Percentiles rank a stretch among this genome's conserved stretches.
Conservation (phyloP, 768 basidiomycete species). For the Tricholoma saponaceum region DNA sequence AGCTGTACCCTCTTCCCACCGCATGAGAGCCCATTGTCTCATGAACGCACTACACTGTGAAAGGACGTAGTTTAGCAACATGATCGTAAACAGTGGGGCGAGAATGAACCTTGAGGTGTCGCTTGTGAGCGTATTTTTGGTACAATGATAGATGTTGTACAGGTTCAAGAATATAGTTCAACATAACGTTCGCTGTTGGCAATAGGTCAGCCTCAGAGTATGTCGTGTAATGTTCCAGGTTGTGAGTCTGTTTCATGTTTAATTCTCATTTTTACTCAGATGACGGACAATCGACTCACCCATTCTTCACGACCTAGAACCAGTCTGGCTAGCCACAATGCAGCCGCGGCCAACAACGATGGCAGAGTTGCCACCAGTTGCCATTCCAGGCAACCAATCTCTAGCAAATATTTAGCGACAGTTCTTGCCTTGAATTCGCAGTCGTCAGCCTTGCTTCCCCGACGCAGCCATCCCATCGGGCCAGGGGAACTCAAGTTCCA, state of each 20-base stretch:
- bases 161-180: slow-evolving; percentile 86
- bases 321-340: slow-evolving; percentile 81
- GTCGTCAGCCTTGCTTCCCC: slow-evolving; percentile 90
- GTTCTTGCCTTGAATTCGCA: slow-evolving; percentile 85
- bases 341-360: slow-evolving; percentile 76
- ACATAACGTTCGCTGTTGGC: slow-evolving; percentile 88
- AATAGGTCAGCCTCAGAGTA: slow-evolving; percentile 82
- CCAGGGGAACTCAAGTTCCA: slow-evolving; percentile 88
- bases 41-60: slow-evolving; percentile 76
- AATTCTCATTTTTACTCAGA: neutral
- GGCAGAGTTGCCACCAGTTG: slow-evolving; percentile 71
- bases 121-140: slow-evolving; percentile 92
- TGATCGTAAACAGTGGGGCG: neutral
- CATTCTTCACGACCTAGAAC: slow-evolving; percentile 79
- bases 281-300: slow-evolving; percentile 45
- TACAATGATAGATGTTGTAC: slow-evolving; percentile 79
- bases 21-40: slow-evolving; percentile 77
- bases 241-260: slow-evolving; percentile 52
- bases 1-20: slow-evolving; percentile 61
- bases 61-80: neutral
- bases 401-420: slow-evolving; percentile 86
- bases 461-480: slow-evolving; percentile 83
- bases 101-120: slow-evolving; percentile 70
- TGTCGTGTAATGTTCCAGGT: slow-evolving; percentile 91
- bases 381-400: slow-evolving; percentile 81